Base-by-base conservation (phyloP, 2,329 filamentous ascomycete species). In the Neonectria sp. region DNA sequence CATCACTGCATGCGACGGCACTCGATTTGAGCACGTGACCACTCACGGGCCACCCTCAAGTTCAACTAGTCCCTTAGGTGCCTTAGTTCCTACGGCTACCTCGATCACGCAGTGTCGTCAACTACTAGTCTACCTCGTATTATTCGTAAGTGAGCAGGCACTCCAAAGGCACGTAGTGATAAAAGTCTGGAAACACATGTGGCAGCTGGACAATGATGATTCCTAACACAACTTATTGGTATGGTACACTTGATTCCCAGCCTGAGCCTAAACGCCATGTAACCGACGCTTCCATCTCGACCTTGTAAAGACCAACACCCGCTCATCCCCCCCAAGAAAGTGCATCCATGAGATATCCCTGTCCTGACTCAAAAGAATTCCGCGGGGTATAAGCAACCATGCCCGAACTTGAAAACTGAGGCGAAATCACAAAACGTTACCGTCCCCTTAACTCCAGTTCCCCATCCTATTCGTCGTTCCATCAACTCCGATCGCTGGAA, bases 341-440 rank as follows among this genome's bases (percentile, higher is more conserved):
- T 49, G 46, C 37, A 60, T 51, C 67, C 64, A 63, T 61, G 43
- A 70, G 57, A 58, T 67, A 71, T 69, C 60, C 70, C 69, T 70
- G 55, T 67, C 69, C 68, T 67, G 63, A 61, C 63, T 67, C 65
- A 61, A 73, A 78, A 68, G 60, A 75, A 75, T 72, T 68, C 76
- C 71, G 67, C 63, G 73, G 77, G 77, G 77, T 79, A 79, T 79
- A 76, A 75, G 67, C 68, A 70, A 65, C 65, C 60, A 56, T 75
- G 69, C 68, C 75, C 71, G 72, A 73, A 69, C 56, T 71, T 58
- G 46, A 61, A 61, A 64, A 68, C 55, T 63, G 25, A 56, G 29
- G 35, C 46, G 65, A 71, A 53, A 63, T 37, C 40, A 48, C 66
- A 43, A 68, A 65, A 68, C 60, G 43, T 37, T 59, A 12, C 35